Base-by-base conservation (phyloP, 352 stramenopile genomes). In the Lagenidium sp. region DNA sequence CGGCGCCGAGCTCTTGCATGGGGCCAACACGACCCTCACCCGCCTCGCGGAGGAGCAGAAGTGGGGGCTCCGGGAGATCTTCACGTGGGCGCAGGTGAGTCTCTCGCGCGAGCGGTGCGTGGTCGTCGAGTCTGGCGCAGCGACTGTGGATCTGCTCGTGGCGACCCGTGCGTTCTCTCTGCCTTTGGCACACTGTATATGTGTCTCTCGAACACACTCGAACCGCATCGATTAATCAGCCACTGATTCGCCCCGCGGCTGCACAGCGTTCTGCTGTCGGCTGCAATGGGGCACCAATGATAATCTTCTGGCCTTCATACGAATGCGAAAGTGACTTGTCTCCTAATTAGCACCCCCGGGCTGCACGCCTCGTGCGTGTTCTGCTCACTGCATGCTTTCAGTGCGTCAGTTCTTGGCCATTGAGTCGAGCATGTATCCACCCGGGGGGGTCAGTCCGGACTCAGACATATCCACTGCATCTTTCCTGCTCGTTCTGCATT, bases 151-250 rank as follows among this genome's bases (percentile, higher is more conserved):
- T n/a, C n/a, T n/a, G n/a, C n/a, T n/a, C n/a, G n/a, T n/a, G n/a
- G 37, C 16, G 44, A 6, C 45, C 11, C 36, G 38, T 41, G 36
- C 39, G 36, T 23, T 37, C 21, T 34, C 30, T 52, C 50, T 41
- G 46, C 51, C 8, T 41, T 3, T 55, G 13, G 16, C 6, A 39
- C 23, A 32, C n/a, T n/a, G n/a, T n/a, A n/a, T n/a, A n/a, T n/a
- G n/a, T n/a, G n/a, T n/a, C n/a, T n/a, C n/a, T n/a, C n/a, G n/a
- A n/a, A n/a, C n/a, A n/a, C n/a, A n/a, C n/a, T n/a, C n/a, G n/a
- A n/a, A n/a, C 29, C 58, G 78, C 78, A 91, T 85, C 78, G 72
- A 91, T 88, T 91, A 88, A 91, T 91, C 78, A 91, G 78, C 78
- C 78, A 79, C 60, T 81, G 73, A 80, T 86, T 42, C 36, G 29